These are phyloP conservation scores for Onygenales sp. DNA, from an alignment of 2,329 filamentous ascomycete species.

Conservation along the genomic window DNA sequence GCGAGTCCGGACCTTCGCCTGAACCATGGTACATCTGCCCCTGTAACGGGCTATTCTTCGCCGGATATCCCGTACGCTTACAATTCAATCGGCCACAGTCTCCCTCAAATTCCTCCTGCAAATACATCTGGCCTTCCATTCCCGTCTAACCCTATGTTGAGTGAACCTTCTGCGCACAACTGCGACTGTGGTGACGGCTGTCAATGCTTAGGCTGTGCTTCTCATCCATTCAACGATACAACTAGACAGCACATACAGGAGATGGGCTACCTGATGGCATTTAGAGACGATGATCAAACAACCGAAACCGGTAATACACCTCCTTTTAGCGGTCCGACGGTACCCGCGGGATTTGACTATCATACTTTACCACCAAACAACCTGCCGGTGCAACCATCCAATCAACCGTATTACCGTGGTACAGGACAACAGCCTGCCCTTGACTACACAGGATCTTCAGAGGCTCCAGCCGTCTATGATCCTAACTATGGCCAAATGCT, in stretches of 20 bases:
- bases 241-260: conserved; percentile 37
- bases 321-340: conserved; percentile 12
- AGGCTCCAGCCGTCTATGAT: conserved; percentile 1
- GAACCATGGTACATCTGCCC: not conserved
- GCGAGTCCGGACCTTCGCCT: not conserved
- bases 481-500: conserved; percentile 15
- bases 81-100: not conserved
- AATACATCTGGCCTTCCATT: not conserved
- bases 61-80: not conserved
- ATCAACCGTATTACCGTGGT: not conserved
- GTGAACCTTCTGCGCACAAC: not conserved
- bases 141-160: not conserved
- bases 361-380: conserved; percentile 8
- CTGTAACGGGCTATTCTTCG: conserved; percentile 3
- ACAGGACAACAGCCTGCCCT: conserved; percentile 4
- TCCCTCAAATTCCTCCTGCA: not conserved
- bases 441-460: conserved; percentile 6
- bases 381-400: not conserved
- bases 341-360: conserved; percentile 13
- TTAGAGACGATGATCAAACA: conserved; percentile 20
- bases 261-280: conserved; percentile 34
- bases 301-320: conserved; percentile 15
- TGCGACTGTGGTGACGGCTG: conserved; percentile 37
- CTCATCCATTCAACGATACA: conserved; percentile 38
- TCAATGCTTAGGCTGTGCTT: conserved; percentile 36